A percentile compares a stretch with the other conserved stretches of the same genome.
phyloP scores from a whole-genome alignment of 1,284 basidiomycete species.

The Microbotryomycetes sp. region DNA sequence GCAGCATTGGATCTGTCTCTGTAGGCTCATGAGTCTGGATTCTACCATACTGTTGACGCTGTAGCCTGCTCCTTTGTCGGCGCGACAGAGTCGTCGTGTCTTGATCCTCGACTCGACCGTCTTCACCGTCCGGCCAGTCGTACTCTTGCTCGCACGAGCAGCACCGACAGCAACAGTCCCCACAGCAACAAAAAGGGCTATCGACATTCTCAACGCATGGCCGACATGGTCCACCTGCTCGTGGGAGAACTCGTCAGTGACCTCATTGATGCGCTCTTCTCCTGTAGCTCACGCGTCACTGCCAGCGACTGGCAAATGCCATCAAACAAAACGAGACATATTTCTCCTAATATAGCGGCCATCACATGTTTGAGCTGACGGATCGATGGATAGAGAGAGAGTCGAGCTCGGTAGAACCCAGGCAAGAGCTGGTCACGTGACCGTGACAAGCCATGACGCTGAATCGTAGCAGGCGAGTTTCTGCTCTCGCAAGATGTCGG shows the following conservation, averaged over 20 bases:
- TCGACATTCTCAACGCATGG: too few species aligned
- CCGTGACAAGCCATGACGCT: too few species aligned
- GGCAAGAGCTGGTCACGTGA: neutral
- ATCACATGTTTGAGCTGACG: too few species aligned
- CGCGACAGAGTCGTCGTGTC: too few species aligned
- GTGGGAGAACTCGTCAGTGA: neutral
- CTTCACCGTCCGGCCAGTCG: neutral
- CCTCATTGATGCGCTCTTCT: neutral
- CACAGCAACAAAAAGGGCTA: too few species aligned
- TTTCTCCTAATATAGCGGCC: neutral
- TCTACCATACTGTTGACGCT: too few species aligned
- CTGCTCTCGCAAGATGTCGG: too few species aligned
- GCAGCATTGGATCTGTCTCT: too few species aligned
- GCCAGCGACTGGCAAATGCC: neutral
- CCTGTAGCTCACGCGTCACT: neutral
- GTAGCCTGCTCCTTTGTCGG: too few species aligned
- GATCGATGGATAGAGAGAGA: neutral
- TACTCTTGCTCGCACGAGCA: neutral
- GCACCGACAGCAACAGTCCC: neutral
- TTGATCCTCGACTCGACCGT: too few species aligned
- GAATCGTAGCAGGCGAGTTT: too few species aligned
- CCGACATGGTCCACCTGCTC: neutral
- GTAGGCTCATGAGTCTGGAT: too few species aligned
- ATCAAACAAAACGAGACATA: neutral
- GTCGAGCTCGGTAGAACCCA: neutral